phyloP scores from a whole-genome alignment of 805 yeast genomes.

The Kodamaea fukazawae region DNA sequence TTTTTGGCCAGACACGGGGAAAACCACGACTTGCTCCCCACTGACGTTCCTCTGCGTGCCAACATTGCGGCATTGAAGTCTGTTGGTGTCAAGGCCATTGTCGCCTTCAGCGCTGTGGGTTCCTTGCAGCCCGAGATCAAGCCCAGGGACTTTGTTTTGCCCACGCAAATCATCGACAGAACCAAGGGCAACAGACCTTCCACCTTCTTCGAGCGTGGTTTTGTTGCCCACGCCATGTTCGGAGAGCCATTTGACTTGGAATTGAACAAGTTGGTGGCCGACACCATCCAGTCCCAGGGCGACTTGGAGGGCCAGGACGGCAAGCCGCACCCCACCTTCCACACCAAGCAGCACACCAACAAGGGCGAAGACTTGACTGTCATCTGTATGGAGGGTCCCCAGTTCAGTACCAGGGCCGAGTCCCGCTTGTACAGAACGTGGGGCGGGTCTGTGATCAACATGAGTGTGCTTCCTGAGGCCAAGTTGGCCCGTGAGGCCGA shows the following conservation, averaged over 20 bases:
- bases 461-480: constrained; percentile 97
- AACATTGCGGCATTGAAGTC: constrained; percentile 93
- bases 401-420: constrained; percentile 95
- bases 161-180: constrained; percentile 94
- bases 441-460: constrained; percentile 95
- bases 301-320: constrained; percentile 53
- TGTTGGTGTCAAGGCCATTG: constrained; percentile 79
- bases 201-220: constrained; percentile 86
- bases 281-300: constrained; percentile 42
- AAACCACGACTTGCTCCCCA: constrained; percentile 84
- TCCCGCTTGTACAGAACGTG: constrained; percentile 78
- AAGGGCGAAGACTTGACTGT: constrained; percentile 72
- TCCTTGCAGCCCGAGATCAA: constrained; percentile 83
- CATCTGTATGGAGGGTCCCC: constrained; percentile 99
- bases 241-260: constrained; percentile 93
- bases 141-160: constrained; percentile 96
- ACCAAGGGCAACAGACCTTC: constrained; percentile 93
- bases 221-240: constrained; percentile 95
- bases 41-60: constrained; percentile 90
- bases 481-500: constrained; percentile 97
- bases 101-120: constrained; percentile 96
- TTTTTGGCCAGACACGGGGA: constrained; percentile 93
- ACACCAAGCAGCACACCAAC: constrained; percentile 57
- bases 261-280: constrained; percentile 63
- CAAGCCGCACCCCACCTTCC: constrained; percentile 48